Base-by-base conservation (phyloP, 2,329 filamentous ascomycete genomes). In the Penicillium sp. region DNA sequence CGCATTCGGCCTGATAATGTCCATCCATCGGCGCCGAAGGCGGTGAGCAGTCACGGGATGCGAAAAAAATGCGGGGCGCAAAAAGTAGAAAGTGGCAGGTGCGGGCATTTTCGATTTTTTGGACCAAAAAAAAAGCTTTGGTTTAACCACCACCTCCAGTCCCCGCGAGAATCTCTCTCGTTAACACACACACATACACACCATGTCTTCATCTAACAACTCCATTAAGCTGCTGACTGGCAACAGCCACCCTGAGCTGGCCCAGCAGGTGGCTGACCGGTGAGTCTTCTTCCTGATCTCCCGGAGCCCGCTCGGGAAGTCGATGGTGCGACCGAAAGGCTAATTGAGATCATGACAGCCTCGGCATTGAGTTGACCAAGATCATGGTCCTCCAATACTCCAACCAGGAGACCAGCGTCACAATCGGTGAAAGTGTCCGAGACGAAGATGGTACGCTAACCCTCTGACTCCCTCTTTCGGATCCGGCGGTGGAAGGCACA, bases 361-460 rank as follows among this genome's bases (percentile, higher is more conserved):
- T 88, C 60, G 85, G 86, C 51, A 88, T 88, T 69, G 85, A 88
- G 73, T 78, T 88, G 69, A 86, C 86, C 63, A 87, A 88, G 78
- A 87, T 89, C 63, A 84, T 89, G 79, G 87, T 89, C 52, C 75
- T 86, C 43, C 85, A 88, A 67, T 88, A 88, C 72, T 88, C 85
- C 47, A 88, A 88, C 72, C 85, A 88, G 64, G 78, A 79, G 66
- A 80, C 78, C 33, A 78, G 75, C 63, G 92, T 98, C 58, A 96
- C 92, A 19, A 96, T 97, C 69, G 93, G 94, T 74, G 94, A 98
- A 81, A 96, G 91, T 63, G 94, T 98, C 56, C 86, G 94, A 78
- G 94, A 98, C 75, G 94, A 98, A 83, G 94, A 98, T 86, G 88
- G 87, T 90, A 84, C 54, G 50, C 40, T 24, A 54, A 63, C 43